Conservation (phyloP, 257 asterid genomes). For the Haberlea rhodopensis region DNA sequence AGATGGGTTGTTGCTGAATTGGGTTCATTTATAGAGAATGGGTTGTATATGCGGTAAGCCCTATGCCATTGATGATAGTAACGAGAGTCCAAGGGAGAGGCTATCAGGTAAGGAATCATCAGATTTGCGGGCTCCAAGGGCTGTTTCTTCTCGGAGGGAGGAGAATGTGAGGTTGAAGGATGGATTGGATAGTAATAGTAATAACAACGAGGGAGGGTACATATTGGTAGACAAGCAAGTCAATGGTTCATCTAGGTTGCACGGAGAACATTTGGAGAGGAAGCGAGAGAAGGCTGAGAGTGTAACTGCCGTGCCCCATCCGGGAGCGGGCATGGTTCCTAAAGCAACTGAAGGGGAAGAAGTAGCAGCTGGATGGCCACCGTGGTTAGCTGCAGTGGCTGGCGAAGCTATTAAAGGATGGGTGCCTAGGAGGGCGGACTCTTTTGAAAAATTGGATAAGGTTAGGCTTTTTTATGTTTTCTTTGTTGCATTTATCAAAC, state of each 20-base stretch:
- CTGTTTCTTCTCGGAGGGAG: slow-evolving; percentile 61
- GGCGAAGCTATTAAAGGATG: slow-evolving; percentile 26
- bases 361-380: slow-evolving; percentile 28
- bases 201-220: slow-evolving; percentile 51
- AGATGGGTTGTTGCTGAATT: no score
- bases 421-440: slow-evolving; percentile 18
- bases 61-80: slow-evolving; percentile 68
- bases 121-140: slow-evolving; percentile 46
- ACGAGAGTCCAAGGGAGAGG: no score
- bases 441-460: slow-evolving; percentile 19
- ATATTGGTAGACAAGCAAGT: slow-evolving; percentile 57
- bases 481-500: no score
- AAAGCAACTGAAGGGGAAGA: slow-evolving; percentile 36
- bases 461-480: background rate
- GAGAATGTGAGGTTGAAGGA: slow-evolving; percentile 54
- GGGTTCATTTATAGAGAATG: slow-evolving; percentile 43
- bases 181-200: slow-evolving; percentile 47
- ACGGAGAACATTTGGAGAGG: slow-evolving; percentile 56
- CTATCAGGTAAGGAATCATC: no score
- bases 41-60: slow-evolving; percentile 78
- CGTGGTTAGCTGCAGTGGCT: slow-evolving; percentile 20
- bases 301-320: slow-evolving; percentile 43
- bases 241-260: slow-evolving; percentile 57
- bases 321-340: slow-evolving; percentile 48
- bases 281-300: slow-evolving; percentile 64